Evolutionary conservation across 2,329 filamentous ascomycete species (phyloP).

Genomic region (Scolecobasidium constrictum): DNA sequence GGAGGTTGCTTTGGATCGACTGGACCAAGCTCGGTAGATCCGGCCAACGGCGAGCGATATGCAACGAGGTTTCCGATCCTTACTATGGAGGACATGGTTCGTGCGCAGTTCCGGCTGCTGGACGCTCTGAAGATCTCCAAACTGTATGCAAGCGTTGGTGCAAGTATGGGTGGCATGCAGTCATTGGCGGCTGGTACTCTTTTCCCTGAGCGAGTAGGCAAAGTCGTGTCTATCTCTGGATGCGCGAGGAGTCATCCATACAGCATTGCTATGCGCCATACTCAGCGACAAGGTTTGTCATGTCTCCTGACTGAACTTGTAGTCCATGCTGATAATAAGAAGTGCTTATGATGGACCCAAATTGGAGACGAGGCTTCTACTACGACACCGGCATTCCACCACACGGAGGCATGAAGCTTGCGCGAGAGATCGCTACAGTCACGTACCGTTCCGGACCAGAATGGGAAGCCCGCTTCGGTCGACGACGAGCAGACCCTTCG

Average conservation of each 20-base stretch:
- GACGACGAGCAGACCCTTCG: constrained; percentile 71
- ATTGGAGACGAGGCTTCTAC: constrained; percentile 94
- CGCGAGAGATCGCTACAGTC: constrained; percentile 92
- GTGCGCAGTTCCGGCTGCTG: constrained; percentile 83
- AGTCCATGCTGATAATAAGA: constrained; percentile 1
- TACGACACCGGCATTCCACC: constrained; percentile 75
- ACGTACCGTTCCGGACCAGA: constrained; percentile 95
- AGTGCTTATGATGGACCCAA: constrained; percentile 97
- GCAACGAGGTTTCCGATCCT: constrained; percentile 92
- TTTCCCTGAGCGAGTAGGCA: constrained; percentile 70
- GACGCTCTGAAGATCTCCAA: constrained; percentile 66
- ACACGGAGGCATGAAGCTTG: constrained; percentile 95
- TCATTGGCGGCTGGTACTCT: constrained; percentile 77
- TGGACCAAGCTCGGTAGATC: constrained; percentile 78
- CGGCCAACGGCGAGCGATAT: constrained; percentile 76
- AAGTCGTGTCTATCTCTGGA: constrained; percentile 81
- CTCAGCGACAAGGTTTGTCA: constrained; percentile 62
- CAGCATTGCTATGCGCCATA: constrained; percentile 97
- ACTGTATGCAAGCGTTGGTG: constrained; percentile 85
- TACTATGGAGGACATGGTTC: constrained; percentile 95
- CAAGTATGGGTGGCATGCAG: constrained; percentile 98
- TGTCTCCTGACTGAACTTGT: neutral
- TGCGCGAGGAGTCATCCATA: constrained; percentile 94
- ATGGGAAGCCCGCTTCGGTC: constrained; percentile 91
- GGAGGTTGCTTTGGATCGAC: constrained; percentile 95